phyloP scores from a whole-genome alignment of 306 rosid genomes.

The Boehmeria nivea region DNA sequence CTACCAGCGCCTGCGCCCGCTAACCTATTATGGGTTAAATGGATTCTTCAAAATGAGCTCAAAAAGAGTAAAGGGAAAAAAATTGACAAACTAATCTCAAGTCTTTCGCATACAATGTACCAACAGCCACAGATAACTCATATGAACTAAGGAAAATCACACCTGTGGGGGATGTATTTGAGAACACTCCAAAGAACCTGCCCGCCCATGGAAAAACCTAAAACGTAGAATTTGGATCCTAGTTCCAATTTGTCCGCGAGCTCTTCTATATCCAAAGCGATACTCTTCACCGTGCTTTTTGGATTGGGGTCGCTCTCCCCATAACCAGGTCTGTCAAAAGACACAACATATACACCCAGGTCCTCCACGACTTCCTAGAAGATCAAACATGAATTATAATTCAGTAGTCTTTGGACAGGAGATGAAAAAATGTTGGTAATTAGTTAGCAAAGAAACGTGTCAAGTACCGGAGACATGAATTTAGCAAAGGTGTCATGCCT shows the following conservation, averaged over 20 bases:
- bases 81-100: too few relatives aligned
- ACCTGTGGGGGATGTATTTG: constrained; percentile 84
- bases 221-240: constrained; percentile 68
- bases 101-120: too few relatives aligned
- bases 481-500: constrained; percentile 54
- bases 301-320: constrained; percentile 98
- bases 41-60: neutral
- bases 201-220: constrained; percentile 84
- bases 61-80: constrained; percentile 2
- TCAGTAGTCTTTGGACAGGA: constrained; percentile 15
- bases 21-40: constrained; percentile 46
- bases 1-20: constrained; percentile 68
- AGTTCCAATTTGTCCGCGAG: constrained; percentile 75
- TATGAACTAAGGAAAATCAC: constrained; percentile 9
- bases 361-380: constrained; percentile 55
- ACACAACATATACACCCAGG: constrained; percentile 52
- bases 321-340: constrained; percentile 90
- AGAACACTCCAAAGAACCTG: constrained; percentile 74
- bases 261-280: constrained; percentile 77
- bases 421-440: too few relatives aligned
- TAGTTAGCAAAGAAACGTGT: neutral
- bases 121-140: too few relatives aligned
- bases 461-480: constrained; percentile 54
- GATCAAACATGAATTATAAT: neutral
- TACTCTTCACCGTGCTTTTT: constrained; percentile 54